Conservation (phyloP, 2,329 filamentous ascomycete species). For the Alternaria arborescens region DNA sequence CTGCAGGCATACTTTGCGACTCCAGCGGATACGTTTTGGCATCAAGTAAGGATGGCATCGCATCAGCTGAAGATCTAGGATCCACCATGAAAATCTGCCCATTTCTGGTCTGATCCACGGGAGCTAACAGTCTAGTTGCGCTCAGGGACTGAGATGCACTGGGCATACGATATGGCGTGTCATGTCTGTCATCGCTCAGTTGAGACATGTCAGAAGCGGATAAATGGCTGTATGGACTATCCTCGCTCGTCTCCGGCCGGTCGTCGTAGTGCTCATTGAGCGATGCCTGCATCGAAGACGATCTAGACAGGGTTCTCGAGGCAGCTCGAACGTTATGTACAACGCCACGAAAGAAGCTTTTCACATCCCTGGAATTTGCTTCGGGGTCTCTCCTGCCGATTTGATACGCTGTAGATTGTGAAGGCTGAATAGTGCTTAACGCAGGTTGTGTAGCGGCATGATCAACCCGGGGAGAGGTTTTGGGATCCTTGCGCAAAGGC, state of each 20-base stretch:
- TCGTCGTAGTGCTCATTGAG: slow-evolving; percentile 16
- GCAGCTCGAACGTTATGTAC: slow-evolving; percentile 32
- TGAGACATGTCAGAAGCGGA: neutral
- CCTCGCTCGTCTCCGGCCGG: slow-evolving; percentile 10
- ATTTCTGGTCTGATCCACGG: slow-evolving; percentile 24
- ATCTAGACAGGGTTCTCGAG: slow-evolving; percentile 30
- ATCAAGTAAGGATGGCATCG: slow-evolving; percentile 5
- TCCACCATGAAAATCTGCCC: slow-evolving; percentile 12
- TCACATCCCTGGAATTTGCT: slow-evolving; percentile 24
- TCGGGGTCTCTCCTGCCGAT: slow-evolving; percentile 10
- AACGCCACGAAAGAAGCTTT: slow-evolving; percentile 33
- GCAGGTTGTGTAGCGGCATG: slow-evolving; percentile 21
- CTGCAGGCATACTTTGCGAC: slow-evolving; percentile 6
- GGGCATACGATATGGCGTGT: slow-evolving; percentile 1
- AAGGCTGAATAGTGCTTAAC: slow-evolving; percentile 5
- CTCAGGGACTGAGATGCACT: slow-evolving; percentile 7
- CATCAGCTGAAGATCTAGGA: slow-evolving; percentile 17
- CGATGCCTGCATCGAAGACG: slow-evolving; percentile 22
- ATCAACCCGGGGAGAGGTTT: slow-evolving; percentile 10
- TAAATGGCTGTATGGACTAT: slow-evolving; percentile 10
- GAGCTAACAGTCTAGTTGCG: neutral
- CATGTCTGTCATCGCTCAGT: neutral
- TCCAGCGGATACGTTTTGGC: slow-evolving; percentile 7
- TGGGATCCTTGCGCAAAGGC: slow-evolving; percentile 11
- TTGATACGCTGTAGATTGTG: slow-evolving; percentile 14